Conservation (phyloP, 768 basidiomycete genomes). For the Tylopilus vinaceipallidus region DNA sequence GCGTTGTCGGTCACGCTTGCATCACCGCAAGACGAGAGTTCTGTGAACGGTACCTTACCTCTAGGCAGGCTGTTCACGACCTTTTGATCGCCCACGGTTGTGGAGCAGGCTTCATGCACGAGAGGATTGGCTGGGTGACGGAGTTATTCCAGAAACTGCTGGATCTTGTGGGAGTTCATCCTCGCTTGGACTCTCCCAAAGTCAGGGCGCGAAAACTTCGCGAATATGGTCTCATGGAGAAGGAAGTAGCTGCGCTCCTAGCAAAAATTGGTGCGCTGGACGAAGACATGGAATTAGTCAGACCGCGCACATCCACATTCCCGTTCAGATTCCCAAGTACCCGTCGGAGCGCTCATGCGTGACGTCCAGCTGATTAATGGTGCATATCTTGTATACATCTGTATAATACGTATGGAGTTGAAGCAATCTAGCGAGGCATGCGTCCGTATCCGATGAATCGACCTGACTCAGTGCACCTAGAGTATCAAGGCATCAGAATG, state of each 20-base stretch:
- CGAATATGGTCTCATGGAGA: conserved; percentile 26
- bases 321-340: neutral
- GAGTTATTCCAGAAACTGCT: conserved; percentile 24
- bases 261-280: conserved; percentile 23
- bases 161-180: conserved; percentile 21
- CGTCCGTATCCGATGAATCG: neutral
- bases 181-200: conserved; percentile 21
- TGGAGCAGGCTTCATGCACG: conserved; percentile 20
- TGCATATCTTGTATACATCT: conserved; percentile 4
- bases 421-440: neutral
- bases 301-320: conserved; percentile 5
- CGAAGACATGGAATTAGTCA: conserved; percentile 16
- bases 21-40: conserved; percentile 33
- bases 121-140: conserved; percentile 24
- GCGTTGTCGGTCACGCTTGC: conserved; percentile 30
- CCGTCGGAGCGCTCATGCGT: conserved; percentile 12
- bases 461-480: neutral
- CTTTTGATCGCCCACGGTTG: conserved; percentile 19
- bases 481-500: neutral
- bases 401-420: conserved; percentile 4
- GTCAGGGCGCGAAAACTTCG: conserved; percentile 25
- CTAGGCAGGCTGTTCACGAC: conserved; percentile 21
- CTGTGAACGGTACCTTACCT: conserved; percentile 24
- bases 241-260: conserved; percentile 20
- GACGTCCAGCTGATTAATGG: conserved; percentile 7